Evolutionary conservation across 1,139 yeast species (phyloP).

Genomic region (Komagataea norvegica): DNA sequence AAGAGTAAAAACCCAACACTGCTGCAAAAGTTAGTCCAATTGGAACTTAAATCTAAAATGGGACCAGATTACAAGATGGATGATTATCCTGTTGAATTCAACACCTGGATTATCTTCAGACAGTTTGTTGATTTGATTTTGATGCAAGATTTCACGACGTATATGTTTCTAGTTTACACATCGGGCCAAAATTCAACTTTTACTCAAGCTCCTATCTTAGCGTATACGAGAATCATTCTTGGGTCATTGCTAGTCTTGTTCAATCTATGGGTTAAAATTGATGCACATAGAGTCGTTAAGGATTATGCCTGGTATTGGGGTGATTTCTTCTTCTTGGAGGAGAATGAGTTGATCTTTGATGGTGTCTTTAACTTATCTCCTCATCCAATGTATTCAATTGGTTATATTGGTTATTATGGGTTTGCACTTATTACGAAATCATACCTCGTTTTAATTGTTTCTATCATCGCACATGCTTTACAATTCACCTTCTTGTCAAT

Average conservation of each 20-base stretch:
- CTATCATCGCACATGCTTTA: slow-evolving; percentile 71
- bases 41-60: slow-evolving; percentile 58
- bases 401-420: slow-evolving; percentile 86
- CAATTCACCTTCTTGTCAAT: slow-evolving; percentile 74
- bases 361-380: slow-evolving; percentile 92
- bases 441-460: slow-evolving; percentile 65
- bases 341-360: slow-evolving; percentile 72
- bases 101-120: slow-evolving; percentile 79
- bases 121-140: slow-evolving; percentile 77
- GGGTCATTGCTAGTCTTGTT: slow-evolving; percentile 56
- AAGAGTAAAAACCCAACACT: slow-evolving; percentile 29
- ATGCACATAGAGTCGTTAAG: slow-evolving; percentile 85
- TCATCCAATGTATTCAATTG: slow-evolving; percentile 91
- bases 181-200: slow-evolving; percentile 39
- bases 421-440: slow-evolving; percentile 75
- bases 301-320: slow-evolving; percentile 98
- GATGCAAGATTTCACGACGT: slow-evolving; percentile 82
- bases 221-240: slow-evolving; percentile 35
- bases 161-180: slow-evolving; percentile 62
- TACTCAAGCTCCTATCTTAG: slow-evolving; percentile 32
- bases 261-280: slow-evolving; percentile 82
- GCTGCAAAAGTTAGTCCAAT: slow-evolving; percentile 41
- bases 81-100: slow-evolving; percentile 65
- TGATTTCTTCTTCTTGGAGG: slow-evolving; percentile 81
- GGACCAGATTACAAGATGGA: slow-evolving; percentile 47